Base-by-base conservation (phyloP, 129 eudicot species). In the Escallonia herrerae region DNA sequence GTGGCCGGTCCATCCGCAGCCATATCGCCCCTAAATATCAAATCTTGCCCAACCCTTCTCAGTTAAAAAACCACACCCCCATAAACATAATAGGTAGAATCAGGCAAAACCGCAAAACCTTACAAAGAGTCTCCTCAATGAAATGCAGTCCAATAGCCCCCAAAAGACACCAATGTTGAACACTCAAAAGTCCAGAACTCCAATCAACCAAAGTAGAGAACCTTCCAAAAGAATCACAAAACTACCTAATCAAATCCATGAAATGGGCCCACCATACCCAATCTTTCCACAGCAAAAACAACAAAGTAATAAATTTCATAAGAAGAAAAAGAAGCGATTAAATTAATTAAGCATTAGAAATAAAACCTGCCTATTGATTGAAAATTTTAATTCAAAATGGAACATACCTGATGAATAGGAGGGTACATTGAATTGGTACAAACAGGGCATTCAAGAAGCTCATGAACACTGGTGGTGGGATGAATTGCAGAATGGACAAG, bases 381-480 rank as follows among this genome's bases (percentile, higher is more conserved):
- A 59, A 44, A 14, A 22, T 22, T 22, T 1, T 22, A 22, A 22
- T 22, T 8, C 5, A 39, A 14, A 65, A 37, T 38, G 10, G 15
- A 62, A 64, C 40, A 67, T 72, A 87, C 96, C 96, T 88, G 96
- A 69, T 88, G 96, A 49, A 88, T 84, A 8, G 91, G 96, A 74
- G 96, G 96, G 77, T 81, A 88, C 96, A 88, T 82, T 55, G 96
- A 88, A 78, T 80, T 84, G 58, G 96, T 82, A 75, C 96, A 88
- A 77, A 87, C 95, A 69, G 95, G 95, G 68, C 91, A 87, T 87
- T 87, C 95, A 44, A 87, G 88, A 72, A 88, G 91, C 84, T 84
- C 96, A 61, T 88, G 91, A 37, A 88, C 96, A 75, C 91, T 84
- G 15, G 87, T 87, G 12, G 83, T 59, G 53, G 87, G 85, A 73